phyloP scores from a whole-genome alignment of 2,329 filamentous ascomycete genomes.

The Tolypocladium endophyticum region DNA sequence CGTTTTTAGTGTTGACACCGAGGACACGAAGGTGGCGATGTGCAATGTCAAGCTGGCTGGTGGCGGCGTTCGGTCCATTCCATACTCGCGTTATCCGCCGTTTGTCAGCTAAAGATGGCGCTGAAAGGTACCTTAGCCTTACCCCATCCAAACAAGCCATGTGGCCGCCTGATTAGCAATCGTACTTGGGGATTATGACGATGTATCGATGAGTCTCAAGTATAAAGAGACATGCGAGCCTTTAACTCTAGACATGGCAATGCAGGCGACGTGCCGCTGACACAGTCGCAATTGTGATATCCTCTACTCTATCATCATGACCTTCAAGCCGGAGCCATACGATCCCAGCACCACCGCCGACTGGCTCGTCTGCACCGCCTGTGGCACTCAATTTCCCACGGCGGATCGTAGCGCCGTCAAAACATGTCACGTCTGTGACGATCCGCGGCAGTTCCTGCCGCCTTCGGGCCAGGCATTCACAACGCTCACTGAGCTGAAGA shows the following conservation, averaged over 20 bases:
- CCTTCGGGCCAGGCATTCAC: constrained; percentile 49
- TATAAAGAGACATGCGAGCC: background rate
- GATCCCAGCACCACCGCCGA: background rate
- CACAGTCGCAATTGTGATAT: background rate
- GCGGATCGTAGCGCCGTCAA: constrained; percentile 34
- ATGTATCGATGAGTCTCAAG: background rate
- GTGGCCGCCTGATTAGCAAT: background rate
- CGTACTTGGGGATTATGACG: background rate
- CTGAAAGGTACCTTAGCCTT: background rate
- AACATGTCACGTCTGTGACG: constrained; percentile 62
- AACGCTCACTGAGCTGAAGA: constrained; percentile 37
- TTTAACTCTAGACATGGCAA: background rate
- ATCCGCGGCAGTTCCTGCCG: constrained; percentile 61
- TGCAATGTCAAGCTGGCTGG: background rate
- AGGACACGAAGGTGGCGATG: background rate
- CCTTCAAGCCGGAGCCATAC: constrained; percentile 4
- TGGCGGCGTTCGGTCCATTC: background rate
- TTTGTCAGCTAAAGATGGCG: background rate
- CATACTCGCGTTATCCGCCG: background rate
- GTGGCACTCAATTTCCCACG: constrained; percentile 53
- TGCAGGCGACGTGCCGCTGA: background rate
- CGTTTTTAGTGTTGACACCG: too few species aligned
- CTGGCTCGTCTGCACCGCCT: constrained; percentile 52
- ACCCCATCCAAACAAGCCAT: background rate
- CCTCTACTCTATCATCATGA: background rate